Base-by-base conservation (phyloP, 306 rosid genomes). In the Quercus suber region DNA sequence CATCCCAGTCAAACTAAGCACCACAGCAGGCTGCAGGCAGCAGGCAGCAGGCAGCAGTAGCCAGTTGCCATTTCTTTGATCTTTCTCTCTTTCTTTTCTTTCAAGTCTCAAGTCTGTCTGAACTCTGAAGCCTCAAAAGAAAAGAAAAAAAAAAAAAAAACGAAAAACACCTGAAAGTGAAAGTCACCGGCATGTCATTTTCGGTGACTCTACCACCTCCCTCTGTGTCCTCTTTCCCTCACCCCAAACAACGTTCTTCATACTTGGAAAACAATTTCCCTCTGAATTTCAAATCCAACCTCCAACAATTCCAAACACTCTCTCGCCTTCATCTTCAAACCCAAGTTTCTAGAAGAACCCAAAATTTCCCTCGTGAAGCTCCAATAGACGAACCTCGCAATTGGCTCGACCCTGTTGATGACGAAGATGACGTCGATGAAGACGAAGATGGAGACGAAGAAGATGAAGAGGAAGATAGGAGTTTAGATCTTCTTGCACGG, bases 401-500 rank as follows among this genome's bases (percentile, higher is more conserved):
- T 72, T 86, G 92, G 97, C 70, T 82, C 88, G 89, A 82, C 52
- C 27, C 92, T 7, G 78, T 82, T 79, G 58, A 63, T 11, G 53
- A 81, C 37, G 82, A 87, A 6, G 79, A 72, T 8, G 73, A 58
- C 0, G 88, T 84, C 0, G 89, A 86, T 0, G 92, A 85, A 1
- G 93, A 89, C 0, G 93, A 86, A 0, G 88, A 85, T 0, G 91
- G 80, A 0, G 87, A 86, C 0, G 90, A 75, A 0, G 92, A 83
- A 0, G 86, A 90, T 0, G 87, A 85, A 1, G 96, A 90, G 5
- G 96, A 88, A 63, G 96, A 92, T 71, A 86, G 96, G 79, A 92
- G 94, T 61, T 81, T 90, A 78, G 97, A 92, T 85, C 83, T 92
- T 15, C 71, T 92, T 64, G 84, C 84, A 70, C 90, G 84, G 83